These are phyloP conservation scores for Globisporangium orthogonon DNA, from an alignment of 352 stramenopile genomes.

Conservation along the genomic window DNA sequence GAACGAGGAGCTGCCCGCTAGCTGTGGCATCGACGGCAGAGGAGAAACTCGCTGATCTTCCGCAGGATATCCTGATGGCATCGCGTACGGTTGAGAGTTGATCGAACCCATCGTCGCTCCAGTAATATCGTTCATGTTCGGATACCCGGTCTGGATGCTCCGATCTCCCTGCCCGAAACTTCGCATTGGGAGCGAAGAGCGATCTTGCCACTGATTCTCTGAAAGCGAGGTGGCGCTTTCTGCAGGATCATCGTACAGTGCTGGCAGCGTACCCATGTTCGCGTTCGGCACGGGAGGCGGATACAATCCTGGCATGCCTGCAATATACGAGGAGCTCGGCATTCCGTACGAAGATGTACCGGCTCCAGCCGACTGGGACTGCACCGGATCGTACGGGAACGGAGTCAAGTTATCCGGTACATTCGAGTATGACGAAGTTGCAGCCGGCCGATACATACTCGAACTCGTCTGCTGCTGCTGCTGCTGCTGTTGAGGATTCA, in stretches of 20 bases:
- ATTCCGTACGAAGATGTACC: constrained; percentile 17
- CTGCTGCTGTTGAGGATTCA: not conserved
- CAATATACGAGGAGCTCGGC: constrained; percentile 22
- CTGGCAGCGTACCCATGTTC: constrained; percentile 22
- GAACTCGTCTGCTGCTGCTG: constrained; percentile 6
- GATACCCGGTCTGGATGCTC: constrained; percentile 5
- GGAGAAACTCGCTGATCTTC: constrained; percentile 7
- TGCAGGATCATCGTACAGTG: constrained; percentile 15
- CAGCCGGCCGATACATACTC: constrained; percentile 5
- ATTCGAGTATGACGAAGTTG: constrained; percentile 3
- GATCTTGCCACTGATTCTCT: constrained; percentile 14
- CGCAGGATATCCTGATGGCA: constrained; percentile 4
- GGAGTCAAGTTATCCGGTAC: constrained; percentile 18
- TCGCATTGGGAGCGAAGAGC: constrained; percentile 14
- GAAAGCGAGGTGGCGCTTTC: constrained; percentile 8
- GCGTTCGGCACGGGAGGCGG: constrained; percentile 14
- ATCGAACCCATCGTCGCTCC: constrained; percentile 9
- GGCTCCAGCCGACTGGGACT: constrained; percentile 16
- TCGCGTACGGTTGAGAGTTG: constrained; percentile 4
- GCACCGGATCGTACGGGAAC: constrained; percentile 25
- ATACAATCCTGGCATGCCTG: constrained; percentile 20
- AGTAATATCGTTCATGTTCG: constrained; percentile 2
- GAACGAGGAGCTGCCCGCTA: constrained; percentile 2
- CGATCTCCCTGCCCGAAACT: constrained; percentile 6
- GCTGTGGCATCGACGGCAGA: constrained; percentile 13